These are phyloP conservation scores for Aspergillus sp. DNA, from an alignment of 2,329 filamentous ascomycete species.

Conservation along the genomic window DNA sequence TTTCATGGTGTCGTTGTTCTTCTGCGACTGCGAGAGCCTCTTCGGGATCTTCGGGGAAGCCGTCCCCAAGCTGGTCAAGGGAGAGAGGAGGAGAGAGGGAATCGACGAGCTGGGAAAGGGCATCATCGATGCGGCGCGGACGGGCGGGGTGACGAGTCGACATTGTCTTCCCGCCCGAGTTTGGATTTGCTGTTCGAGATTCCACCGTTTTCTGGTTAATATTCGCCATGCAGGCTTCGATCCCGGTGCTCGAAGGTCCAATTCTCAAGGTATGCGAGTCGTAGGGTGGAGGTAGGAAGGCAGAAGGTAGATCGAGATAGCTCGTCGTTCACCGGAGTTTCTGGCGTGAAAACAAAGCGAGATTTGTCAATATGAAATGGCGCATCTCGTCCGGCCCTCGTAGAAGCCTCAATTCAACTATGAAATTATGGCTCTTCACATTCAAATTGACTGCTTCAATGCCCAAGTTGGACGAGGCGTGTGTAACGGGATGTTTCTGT, in stretches of 20 bases:
- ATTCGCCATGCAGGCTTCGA: neutral
- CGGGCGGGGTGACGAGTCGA: constrained; percentile 29
- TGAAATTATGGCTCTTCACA: too few relatives aligned
- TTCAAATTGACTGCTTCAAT: too few relatives aligned
- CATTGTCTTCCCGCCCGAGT: constrained; percentile 14
- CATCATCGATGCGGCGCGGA: constrained; percentile 39
- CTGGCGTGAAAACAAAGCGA: constrained; percentile 1
- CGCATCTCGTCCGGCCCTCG: constrained; percentile 1
- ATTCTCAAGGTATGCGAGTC: neutral
- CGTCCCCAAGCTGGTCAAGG: constrained; percentile 21
- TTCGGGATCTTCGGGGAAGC: constrained; percentile 27
- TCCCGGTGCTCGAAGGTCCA: neutral
- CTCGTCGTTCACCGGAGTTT: constrained; percentile 3
- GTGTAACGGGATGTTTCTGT: constrained; percentile 13
- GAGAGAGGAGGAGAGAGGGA: constrained; percentile 34
- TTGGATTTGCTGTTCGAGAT: constrained; percentile 1
- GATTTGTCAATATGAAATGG: neutral
- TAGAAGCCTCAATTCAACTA: too few relatives aligned
- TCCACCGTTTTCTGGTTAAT: too few relatives aligned
- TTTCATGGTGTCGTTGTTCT: constrained; percentile 29
- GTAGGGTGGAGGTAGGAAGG: neutral
- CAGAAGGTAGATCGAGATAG: neutral
- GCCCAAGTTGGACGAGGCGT: neutral
- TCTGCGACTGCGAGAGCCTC: constrained; percentile 32
- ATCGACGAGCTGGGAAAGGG: constrained; percentile 39